Evolutionary conservation across 805 yeast species (phyloP), one percentile per base, ranked within the genome.

Genomic region (Phaffomyces thermotolerans): DNA sequence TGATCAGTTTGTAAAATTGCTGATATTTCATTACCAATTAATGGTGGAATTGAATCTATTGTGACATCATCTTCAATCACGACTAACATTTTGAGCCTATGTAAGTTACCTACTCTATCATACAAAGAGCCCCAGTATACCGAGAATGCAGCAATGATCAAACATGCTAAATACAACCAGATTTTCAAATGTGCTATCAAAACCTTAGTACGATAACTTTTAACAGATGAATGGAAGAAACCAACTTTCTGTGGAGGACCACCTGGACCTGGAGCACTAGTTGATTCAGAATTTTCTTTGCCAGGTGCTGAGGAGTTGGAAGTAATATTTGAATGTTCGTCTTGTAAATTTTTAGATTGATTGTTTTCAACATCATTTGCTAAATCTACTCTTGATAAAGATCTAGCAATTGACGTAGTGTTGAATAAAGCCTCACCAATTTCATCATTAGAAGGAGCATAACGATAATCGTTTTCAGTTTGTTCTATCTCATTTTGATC

Each of bases 1-100:
- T 66, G 48, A 50, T 74, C 72, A 41, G 68, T 69, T 46, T 67
- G 71, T 13, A 80, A 66, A 34, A 62, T 55, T 15, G 67, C 41
- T 17, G 50, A 36, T 18, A 75, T 53, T 49, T 71, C 69, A 6
- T 64, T 47, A 23, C 61, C 53, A 37, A 63, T 46, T 13, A 51
- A 40, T 2, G 51, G 46, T 12, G 36, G 30, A 18, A 37, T 18
- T 6, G 41, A 14, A n/a, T 47, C 53, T 20, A 47, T 66, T 23
- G 29, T 9, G 29, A 48, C 22, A 30, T 55, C 61, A 44, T 66
- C 70, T 39, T 63, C 66, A 31, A 63, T 51, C 13, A 67, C 60
- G 20, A 64, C 60, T 24, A 66, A 46, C 52, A 61, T 54, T 29
- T 54, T 51, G 23, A 67, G 48, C 22, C 57, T 52, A 23, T 52